Base-by-base conservation (phyloP, 495 filamentous ascomycete species). In the Aspergillus cavernicola region DNA sequence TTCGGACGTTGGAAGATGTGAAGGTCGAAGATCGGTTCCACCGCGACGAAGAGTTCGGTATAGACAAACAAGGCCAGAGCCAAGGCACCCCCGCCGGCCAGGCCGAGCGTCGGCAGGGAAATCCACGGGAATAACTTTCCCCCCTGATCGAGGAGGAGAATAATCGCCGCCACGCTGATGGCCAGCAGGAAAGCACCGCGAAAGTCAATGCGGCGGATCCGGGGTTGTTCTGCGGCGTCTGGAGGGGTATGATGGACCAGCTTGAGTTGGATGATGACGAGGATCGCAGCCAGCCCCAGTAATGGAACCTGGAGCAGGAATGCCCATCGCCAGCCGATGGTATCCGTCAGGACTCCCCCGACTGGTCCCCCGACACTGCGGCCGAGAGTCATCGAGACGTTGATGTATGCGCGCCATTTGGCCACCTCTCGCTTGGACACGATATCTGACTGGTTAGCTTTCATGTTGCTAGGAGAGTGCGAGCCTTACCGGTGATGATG, bases 321-420 rank as follows among this genome's bases (percentile, higher is more conserved):
- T 0, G 84, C 77, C 82, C 83, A 87, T 62, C 85, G 70, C 85
- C 85, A 88, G 44, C 84, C 83, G 22, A 86, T 74, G 1, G 77
- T 76, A 53, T 89, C 83, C 9, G 83, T 80, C 10, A 89, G 63
- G 56, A 72, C 81, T 0, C 85, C 85, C 1, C 85, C 85, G 0
- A 85, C 29, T 1, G 84, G 84, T 0, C 85, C 85, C 4, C 85
- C 85, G 11, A 84, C 50, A 50, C 77, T 81, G n/a, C 85, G 75
- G 8, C 85, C 85, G 3, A 80, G 69, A 0, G 83, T 87, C 55
- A 80, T 77, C 6, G 81, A 69, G 11, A 87, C 73, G 52, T 89
- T 88, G 19, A 86, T 71, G 61, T 85, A 86, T 8, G 82, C 78
- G 39, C 83, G 73, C 83, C 82, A 89, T 10, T 73, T 67, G 7